Percentiles rank a stretch among this genome's conserved stretches.
phyloP scores from a whole-genome alignment of 345 rosid species.

The Nasturtium officinale region DNA sequence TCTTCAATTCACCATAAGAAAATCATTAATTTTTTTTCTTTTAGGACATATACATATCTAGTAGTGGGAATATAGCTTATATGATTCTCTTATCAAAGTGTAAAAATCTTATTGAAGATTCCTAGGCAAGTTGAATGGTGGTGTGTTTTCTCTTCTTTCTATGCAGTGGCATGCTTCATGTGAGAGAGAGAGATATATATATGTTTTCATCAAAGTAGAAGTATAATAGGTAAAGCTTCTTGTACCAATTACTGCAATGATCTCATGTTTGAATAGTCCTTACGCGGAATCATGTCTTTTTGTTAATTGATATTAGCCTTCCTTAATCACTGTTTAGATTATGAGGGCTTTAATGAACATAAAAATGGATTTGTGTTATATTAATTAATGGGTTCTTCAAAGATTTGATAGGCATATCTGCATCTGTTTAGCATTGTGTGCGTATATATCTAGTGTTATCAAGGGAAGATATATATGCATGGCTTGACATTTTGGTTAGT shows the following conservation, averaged over 20 bases:
- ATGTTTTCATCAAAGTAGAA: conserved; percentile 41
- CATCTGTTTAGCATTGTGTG: conserved; percentile 29
- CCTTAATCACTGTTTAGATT: conserved; percentile 29
- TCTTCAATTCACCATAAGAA: conserved; percentile 13
- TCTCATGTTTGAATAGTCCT: conserved; percentile 39
- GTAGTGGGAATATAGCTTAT: conserved; percentile 41
- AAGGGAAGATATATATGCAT: conserved; percentile 26
- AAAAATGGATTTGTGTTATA: background rate
- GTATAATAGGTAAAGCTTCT: conserved; percentile 43
- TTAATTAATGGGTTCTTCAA: conserved; percentile 30
- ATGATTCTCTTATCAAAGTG: conserved; percentile 39
- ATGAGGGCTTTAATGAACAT: conserved; percentile 11
- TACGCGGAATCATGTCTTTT: conserved; percentile 29
- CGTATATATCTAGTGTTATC: conserved; percentile 30
- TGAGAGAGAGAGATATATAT: conserved; percentile 27
- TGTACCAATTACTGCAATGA: conserved; percentile 44
- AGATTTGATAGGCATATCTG: conserved; percentile 29
- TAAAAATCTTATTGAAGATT: conserved; percentile 42
- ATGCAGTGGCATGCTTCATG: conserved; percentile 48
- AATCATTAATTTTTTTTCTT: conserved; percentile 15
- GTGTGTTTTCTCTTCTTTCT: conserved; percentile 46
- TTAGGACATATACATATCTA: conserved; percentile 37
- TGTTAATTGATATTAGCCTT: conserved; percentile 17
- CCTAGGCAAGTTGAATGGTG: conserved; percentile 47
- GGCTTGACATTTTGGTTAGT: conserved; percentile 31